Evolutionary conservation across 163 green algal genomes (phyloP), one percentile per base, ranked within the genome.

Genomic region (Coccomyxa subellipsoidea): DNA sequence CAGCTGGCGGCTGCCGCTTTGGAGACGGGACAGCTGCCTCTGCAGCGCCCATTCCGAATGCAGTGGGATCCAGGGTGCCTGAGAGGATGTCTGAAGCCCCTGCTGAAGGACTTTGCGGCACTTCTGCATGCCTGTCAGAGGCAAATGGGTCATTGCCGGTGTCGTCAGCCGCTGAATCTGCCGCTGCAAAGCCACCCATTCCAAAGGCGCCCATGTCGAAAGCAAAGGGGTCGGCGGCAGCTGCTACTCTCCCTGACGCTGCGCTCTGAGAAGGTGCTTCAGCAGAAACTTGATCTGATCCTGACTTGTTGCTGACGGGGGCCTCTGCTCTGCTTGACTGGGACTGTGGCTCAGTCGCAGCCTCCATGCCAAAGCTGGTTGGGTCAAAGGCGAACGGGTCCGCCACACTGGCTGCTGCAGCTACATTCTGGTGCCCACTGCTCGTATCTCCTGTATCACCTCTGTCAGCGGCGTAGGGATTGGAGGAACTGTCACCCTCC

Each of bases 361-460:
- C 72, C 15, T 69, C 81, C 77, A 86, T 83, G 54, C 88, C 90
- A 87, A 94, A 93, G 7, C 88, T 85, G n/a, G 75, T 84, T 80
- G 91, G 82, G 80, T 93, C 90, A 88, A 94, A 93, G 23, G 90
- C 87, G n/a, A 78, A 84, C 78, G 91, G 82, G 78, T 93, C 86
- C 29, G 92, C 59, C 82, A 84, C 84, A 21, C 89, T 88, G 4
- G 37, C 85, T 32, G 87, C 81, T 54, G 39, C 4, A 70, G n/a
- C 36, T 80, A 40, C 31, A 54, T 7, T 27, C 34, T 38, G 71
- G 31, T 38, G 21, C 4, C 5, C 7, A 37, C n/a, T 35, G 29
- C 66, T 35, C 29, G 66, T 12, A 1, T 8, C 29, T 18, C 66
- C 32, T 34, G 66, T 7, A 36, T 8, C 66, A 5, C 66, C 69